phyloP scores from a whole-genome alignment of 768 basidiomycete species.

The Infundibulicybe gibba region DNA sequence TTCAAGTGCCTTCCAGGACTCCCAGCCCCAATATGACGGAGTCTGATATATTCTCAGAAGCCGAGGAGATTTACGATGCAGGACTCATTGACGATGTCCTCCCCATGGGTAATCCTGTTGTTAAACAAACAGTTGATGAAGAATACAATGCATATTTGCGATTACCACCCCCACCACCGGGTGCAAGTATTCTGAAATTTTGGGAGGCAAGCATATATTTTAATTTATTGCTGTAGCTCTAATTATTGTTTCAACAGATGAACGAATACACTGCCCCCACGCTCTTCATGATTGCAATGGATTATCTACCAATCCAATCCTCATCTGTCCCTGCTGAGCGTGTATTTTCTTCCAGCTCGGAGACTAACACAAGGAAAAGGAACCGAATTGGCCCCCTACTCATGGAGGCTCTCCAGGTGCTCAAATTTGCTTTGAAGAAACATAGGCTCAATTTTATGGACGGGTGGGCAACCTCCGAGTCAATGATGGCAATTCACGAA shows the following conservation, averaged over 20 bases:
- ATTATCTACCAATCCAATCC: slow-evolving; percentile 10
- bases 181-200: not conserved
- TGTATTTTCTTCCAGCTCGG: no score
- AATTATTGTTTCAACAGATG: not conserved
- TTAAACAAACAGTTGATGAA: not conserved
- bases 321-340: slow-evolving; percentile 14
- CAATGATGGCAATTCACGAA: no score
- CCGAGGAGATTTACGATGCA: not conserved
- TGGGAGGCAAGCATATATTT: slow-evolving; percentile 2
- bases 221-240: not conserved
- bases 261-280: not conserved
- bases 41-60: not conserved
- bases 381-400: slow-evolving; percentile 9
- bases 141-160: not conserved
- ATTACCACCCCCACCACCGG: not conserved
- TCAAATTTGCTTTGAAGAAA: no score
- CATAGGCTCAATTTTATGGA: no score
- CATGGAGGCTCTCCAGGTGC: slow-evolving; percentile 16
- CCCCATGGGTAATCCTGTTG: not conserved
- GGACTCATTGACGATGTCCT: not conserved
- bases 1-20: not conserved
- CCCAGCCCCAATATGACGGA: not conserved
- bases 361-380: slow-evolving; percentile 7
- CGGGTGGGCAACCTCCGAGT: no score
- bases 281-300: no score